phyloP scores from a whole-genome alignment of 225 moss, liverwort and hornwort species.

The Physcomitrellopsis africana region DNA sequence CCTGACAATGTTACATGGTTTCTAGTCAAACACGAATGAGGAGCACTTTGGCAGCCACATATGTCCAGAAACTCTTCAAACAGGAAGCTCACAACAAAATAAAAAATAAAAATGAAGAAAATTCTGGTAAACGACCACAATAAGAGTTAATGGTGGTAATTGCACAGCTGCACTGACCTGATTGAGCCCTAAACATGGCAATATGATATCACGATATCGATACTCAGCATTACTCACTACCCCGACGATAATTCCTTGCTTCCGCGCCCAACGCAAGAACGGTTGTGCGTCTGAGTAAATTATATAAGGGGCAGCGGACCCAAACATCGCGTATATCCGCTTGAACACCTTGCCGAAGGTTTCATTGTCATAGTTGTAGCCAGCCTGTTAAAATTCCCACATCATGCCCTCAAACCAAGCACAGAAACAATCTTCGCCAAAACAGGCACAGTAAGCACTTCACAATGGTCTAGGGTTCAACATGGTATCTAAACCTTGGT shows the following conservation, averaged over 20 bases:
- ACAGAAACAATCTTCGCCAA: neutral
- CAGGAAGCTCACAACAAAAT: too few relatives aligned
- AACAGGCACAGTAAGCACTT: too few relatives aligned
- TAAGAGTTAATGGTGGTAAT: too few relatives aligned
- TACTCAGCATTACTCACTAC: slow-evolving; percentile 60
- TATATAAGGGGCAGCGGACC: slow-evolving; percentile 78
- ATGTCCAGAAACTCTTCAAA: too few relatives aligned
- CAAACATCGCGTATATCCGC: slow-evolving; percentile 77
- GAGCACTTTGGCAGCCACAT: too few relatives aligned
- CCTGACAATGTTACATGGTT: slow-evolving; percentile 17
- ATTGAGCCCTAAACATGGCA: slow-evolving; percentile 49
- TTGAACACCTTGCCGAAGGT: slow-evolving; percentile 71
- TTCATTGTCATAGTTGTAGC: slow-evolving; percentile 68
- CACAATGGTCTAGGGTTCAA: too few relatives aligned
- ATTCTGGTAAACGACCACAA: too few relatives aligned
- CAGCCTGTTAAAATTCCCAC: slow-evolving; percentile 54
- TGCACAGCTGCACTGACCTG: slow-evolving; percentile 33
- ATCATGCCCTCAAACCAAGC: slow-evolving; percentile 2
- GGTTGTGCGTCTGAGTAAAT: slow-evolving; percentile 64
- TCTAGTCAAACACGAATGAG: too few relatives aligned
- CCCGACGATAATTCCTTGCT: slow-evolving; percentile 52
- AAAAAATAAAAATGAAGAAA: too few relatives aligned
- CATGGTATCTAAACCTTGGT: too few relatives aligned
- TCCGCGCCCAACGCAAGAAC: slow-evolving; percentile 51
- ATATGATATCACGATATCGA: slow-evolving; percentile 53